Conservation (phyloP, 345 rosid species). For the Carallia brachiata region DNA sequence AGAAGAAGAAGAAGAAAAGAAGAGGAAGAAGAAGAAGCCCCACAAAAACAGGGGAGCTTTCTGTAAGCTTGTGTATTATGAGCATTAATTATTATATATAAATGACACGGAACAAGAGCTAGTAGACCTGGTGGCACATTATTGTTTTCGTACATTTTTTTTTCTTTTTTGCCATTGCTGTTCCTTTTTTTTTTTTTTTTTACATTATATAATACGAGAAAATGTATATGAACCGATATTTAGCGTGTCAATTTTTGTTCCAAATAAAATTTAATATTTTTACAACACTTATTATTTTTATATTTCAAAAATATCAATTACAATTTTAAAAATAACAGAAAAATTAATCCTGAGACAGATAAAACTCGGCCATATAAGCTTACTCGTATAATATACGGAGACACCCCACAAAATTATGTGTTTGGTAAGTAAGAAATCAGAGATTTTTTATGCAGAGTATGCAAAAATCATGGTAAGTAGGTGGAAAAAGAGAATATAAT, state of each 20-base stretch:
- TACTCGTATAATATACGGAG: too few relatives aligned
- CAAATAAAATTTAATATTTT: too few relatives aligned
- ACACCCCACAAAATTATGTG: not conserved
- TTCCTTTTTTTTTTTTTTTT: too few relatives aligned
- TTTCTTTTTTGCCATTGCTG: not conserved
- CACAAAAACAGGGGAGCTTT: constrained; percentile 33
- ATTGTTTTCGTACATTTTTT: constrained; percentile 1
- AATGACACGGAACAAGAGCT: constrained; percentile 33
- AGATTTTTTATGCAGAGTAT: constrained; percentile 13
- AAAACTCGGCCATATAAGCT: too few relatives aligned
- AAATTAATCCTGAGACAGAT: too few relatives aligned
- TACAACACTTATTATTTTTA: too few relatives aligned
- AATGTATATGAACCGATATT: too few relatives aligned
- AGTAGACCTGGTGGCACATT: not conserved
- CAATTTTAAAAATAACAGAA: too few relatives aligned
- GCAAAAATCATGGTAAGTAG: constrained; percentile 14
- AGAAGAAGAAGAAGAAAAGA: constrained; percentile 9
- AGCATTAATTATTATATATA: constrained; percentile 66
- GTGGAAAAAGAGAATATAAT: constrained; percentile 13
- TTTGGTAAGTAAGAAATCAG: constrained; percentile 16
- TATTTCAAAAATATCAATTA: too few relatives aligned
- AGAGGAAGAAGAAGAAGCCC: constrained; percentile 23
- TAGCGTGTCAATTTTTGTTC: too few relatives aligned
- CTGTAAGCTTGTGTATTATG: constrained; percentile 45
- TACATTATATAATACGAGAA: too few relatives aligned